Evolutionary conservation across 2,329 filamentous ascomycete genomes (phyloP).

Genomic region (Canariomyces notabilis): DNA sequence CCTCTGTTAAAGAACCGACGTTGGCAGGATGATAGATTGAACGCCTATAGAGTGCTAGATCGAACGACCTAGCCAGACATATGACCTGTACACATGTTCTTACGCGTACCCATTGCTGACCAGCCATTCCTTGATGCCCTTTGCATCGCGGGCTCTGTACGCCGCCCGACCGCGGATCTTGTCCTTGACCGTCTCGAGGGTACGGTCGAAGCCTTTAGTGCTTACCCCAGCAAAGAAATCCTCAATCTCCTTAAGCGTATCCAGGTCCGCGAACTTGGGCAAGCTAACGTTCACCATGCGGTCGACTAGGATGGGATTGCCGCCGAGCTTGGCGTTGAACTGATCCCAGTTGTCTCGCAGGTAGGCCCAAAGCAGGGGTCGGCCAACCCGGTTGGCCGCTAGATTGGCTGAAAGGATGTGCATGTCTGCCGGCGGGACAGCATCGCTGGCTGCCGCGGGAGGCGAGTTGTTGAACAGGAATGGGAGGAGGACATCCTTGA

Average conservation of each 20-base stretch:
- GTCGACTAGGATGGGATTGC: slow-evolving; percentile 83
- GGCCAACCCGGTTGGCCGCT: slow-evolving; percentile 65
- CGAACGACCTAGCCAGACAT: not conserved
- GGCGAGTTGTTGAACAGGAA: slow-evolving; percentile 71
- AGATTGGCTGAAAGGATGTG: slow-evolving; percentile 74
- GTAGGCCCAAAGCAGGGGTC: slow-evolving; percentile 77
- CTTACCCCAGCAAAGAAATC: slow-evolving; percentile 84
- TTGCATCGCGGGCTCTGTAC: slow-evolving; percentile 74
- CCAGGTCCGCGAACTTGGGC: slow-evolving; percentile 68
- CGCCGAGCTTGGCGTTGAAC: slow-evolving; percentile 63
- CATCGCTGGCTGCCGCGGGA: slow-evolving; percentile 42
- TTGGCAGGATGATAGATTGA: no score
- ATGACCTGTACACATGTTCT: not conserved
- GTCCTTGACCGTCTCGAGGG: slow-evolving; percentile 78
- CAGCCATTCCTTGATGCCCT: slow-evolving; percentile 74
- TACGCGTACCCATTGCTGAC: slow-evolving; percentile 24
- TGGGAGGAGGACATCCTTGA: slow-evolving; percentile 60
- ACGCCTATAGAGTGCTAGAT: no score
- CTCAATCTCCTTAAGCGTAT: slow-evolving; percentile 69
- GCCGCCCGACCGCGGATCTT: slow-evolving; percentile 77
- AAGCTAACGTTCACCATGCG: slow-evolving; percentile 77
- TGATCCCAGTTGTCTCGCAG: slow-evolving; percentile 78
- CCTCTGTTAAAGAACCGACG: no score
- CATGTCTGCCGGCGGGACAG: slow-evolving; percentile 82
- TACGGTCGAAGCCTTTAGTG: slow-evolving; percentile 79